Base-by-base conservation (phyloP, 306 rosid genomes). In the Lathyrus tuberosus region DNA sequence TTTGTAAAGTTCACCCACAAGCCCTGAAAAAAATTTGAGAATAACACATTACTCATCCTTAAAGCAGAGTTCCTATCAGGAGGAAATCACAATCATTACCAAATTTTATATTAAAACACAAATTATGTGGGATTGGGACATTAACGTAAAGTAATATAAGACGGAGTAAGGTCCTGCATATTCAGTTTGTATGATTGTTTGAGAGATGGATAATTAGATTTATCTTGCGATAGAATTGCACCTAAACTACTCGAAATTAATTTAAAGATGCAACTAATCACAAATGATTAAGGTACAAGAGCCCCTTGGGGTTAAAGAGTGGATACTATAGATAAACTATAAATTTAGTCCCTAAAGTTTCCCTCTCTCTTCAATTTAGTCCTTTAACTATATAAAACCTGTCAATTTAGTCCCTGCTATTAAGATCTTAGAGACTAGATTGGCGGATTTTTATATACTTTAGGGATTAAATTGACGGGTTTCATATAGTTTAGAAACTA, bases 1-100 rank as follows among this genome's bases (percentile, higher is more conserved):
- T 84, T 90, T 30, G 81, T 84, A 57, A 93, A 79, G 77, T 84
- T 93, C 84, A 93, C 81, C 97, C 96, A 90, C 51, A 93, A 49
- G n/a, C 88, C 97, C 98, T 93, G 94, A 78, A 79, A 66, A 28
- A 49, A 68, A 65, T 71, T 75, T 61, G 73, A 69, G 63, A 67
- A 54, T 35, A 58, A 35, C 65, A 71, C 47, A 68, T 31, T 75
- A 6, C 15, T 67, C 64, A 62, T 49, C 35, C 62, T 71, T 54
- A 65, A 46, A 37, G 26, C 33, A 52, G 33, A 49, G 42, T n/a
- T 60, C 68, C 8, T 8, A 14, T 33, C 35, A 58, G 65, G 35
- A 41, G 40, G 31, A 48, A 67, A 38, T 63, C 57, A 57, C 31
- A 61, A 41, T 69, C 26, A 35, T 52, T 40, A 30, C 46, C 62